These are phyloP conservation scores for Penicillium waksmanii DNA, from an alignment of 495 filamentous ascomycete genomes.

Conservation along the genomic window DNA sequence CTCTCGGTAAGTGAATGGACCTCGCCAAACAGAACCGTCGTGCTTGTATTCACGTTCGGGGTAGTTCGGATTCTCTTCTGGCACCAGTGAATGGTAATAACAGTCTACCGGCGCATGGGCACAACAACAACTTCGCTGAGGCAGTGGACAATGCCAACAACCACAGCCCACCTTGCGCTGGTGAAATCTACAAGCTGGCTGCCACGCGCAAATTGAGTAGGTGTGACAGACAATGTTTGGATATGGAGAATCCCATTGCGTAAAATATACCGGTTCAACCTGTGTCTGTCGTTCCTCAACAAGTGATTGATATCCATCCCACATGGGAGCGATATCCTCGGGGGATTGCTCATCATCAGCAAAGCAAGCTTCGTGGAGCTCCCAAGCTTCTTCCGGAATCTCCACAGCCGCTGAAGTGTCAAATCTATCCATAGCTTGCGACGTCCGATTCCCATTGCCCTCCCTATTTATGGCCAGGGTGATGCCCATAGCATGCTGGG, in stretches of 20 bases:
- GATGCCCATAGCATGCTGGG: too few relatives aligned
- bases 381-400: too few relatives aligned
- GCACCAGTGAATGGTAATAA: neutral
- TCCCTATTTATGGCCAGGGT: too few relatives aligned
- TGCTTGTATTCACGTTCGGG: neutral
- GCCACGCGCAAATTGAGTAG: neutral
- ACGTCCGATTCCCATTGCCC: too few relatives aligned
- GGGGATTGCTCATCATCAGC: too few relatives aligned
- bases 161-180: neutral
- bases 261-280: neutral
- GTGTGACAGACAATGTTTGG: conserved; percentile 1
- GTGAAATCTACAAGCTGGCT: conserved; percentile 1
- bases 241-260: neutral
- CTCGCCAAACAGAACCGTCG: neutral
- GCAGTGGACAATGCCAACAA: neutral
- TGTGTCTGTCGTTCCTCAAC: neutral
- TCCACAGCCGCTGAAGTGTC: too few relatives aligned
- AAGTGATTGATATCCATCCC: neutral
- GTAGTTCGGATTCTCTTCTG: neutral
- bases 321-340: too few relatives aligned
- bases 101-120: neutral
- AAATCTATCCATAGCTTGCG: too few relatives aligned
- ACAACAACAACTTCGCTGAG: conserved; percentile 3
- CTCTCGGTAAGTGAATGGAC: neutral
- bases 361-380: too few relatives aligned